Percentiles rank a stretch among this genome's conserved stretches.
Evolutionary conservation across 371 early-diverging fungal species (phyloP).

Genomic region (Mucor irregularis): DNA sequence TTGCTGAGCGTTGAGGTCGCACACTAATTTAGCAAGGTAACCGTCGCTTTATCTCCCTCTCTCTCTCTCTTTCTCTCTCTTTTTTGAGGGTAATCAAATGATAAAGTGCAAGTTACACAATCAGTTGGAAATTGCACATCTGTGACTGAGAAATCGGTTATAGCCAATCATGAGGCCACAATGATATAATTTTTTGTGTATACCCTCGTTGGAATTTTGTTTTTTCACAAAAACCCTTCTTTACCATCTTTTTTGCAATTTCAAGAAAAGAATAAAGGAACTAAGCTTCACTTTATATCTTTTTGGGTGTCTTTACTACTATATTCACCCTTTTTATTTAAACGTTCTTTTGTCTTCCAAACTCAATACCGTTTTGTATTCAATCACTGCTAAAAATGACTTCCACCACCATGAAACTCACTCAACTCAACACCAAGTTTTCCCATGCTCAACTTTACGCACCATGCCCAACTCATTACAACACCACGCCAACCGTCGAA

Average conservation of each 20-base stretch:
- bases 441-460: background rate
- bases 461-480: background rate
- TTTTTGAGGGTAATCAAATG: background rate
- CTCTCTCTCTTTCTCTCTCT: no score
- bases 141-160: background rate
- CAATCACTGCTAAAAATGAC: constrained; percentile 9
- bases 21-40: no score
- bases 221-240: background rate
- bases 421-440: background rate
- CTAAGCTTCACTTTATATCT: no score
- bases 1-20: no score
- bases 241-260: no score
- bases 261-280: no score
- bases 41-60: no score
- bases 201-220: background rate
- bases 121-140: no score
- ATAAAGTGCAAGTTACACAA: background rate
- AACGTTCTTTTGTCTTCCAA: background rate
- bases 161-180: background rate
- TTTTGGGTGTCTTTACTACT: constrained; percentile 4
- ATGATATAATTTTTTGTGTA: background rate
- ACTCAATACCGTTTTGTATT: constrained; percentile 14
- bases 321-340: background rate
- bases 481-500: background rate
- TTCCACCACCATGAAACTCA: constrained; percentile 6